phyloP scores from a whole-genome alignment of 192 early-diverging fungal genomes.

The Allomyces arbusculus region DNA sequence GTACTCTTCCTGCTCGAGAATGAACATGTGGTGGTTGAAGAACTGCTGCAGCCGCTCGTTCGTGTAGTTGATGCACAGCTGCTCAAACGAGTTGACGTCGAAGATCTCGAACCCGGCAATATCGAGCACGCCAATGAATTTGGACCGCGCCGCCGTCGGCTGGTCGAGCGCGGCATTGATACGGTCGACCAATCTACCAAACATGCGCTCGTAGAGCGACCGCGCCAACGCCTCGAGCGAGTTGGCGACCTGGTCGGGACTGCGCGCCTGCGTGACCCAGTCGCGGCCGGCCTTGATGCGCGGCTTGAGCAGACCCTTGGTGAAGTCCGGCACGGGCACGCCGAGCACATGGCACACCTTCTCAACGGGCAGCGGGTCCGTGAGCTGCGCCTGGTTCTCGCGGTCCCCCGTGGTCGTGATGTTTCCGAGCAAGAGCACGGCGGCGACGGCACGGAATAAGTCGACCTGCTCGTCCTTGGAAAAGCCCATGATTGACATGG shows the following conservation, averaged over 20 bases:
- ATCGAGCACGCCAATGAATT: constrained; percentile 93
- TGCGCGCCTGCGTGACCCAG: constrained; percentile 84
- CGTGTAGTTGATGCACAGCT: constrained; percentile 98
- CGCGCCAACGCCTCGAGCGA: constrained; percentile 79
- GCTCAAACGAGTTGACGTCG: constrained; percentile 93
- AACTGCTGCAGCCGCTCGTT: constrained; percentile 98
- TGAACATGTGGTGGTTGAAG: constrained; percentile 99
- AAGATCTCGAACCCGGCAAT: constrained; percentile 99
- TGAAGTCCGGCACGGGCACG: constrained; percentile 69
- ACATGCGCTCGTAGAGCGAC: constrained; percentile 87
- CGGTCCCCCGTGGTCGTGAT: constrained; percentile 56
- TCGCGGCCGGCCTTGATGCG: constrained; percentile 85
- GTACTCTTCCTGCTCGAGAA: constrained; percentile 97
- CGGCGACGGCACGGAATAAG: constrained; percentile 62
- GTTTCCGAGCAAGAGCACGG: constrained; percentile 85
- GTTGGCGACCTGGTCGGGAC: constrained; percentile 62
- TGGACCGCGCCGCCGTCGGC: constrained; percentile 42
- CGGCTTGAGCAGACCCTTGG: constrained; percentile 65
- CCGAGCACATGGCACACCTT: constrained; percentile 88
- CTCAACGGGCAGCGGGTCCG: constrained; percentile 50
- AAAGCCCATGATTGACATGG: constrained; percentile 71
- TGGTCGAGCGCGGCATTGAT: constrained; percentile 13
- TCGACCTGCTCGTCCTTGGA: constrained; percentile 51
- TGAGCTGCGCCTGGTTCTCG: constrained; percentile 70
- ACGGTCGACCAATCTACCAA: constrained; percentile 60